Evolutionary conservation across 2,329 filamentous ascomycete genomes (phyloP).

Genomic region (Leptographium flavum): DNA sequence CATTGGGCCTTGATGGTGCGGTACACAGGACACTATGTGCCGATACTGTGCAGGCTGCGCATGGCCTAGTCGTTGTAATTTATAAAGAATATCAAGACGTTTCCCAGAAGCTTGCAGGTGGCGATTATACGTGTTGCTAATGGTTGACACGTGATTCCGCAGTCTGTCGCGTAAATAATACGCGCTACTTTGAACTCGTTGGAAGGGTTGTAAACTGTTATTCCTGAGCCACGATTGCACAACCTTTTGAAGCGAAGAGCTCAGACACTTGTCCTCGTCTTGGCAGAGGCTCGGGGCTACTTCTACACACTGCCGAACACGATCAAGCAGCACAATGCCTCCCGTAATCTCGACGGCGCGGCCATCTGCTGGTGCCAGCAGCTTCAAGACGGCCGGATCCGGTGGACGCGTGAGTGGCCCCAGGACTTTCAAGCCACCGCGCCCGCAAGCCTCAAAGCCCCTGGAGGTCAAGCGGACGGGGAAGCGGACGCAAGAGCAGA

Average conservation of each 20-base stretch:
- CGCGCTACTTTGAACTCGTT: no score
- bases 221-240: no score
- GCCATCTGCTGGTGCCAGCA: background rate
- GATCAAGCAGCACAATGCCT: slow-evolving; percentile 1
- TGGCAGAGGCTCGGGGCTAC: background rate
- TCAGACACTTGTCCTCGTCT: background rate
- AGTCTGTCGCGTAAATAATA: no score
- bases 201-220: no score
- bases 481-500: background rate
- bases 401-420: background rate
- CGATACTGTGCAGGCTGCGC: background rate
- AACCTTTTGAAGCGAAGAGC: no score
- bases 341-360: slow-evolving; percentile 5
- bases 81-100: slow-evolving; percentile 40
- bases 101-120: slow-evolving; percentile 27
- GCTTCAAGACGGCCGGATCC: background rate
- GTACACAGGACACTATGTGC: background rate
- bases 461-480: background rate
- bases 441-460: background rate
- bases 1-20: background rate
- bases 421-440: slow-evolving; percentile 6
- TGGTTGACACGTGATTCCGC: background rate
- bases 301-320: background rate
- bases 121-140: slow-evolving; percentile 14
- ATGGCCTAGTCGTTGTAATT: slow-evolving; percentile 39